Evolutionary conservation across 371 early-diverging fungal species (phyloP).

Genomic region (Mucor sp.): DNA sequence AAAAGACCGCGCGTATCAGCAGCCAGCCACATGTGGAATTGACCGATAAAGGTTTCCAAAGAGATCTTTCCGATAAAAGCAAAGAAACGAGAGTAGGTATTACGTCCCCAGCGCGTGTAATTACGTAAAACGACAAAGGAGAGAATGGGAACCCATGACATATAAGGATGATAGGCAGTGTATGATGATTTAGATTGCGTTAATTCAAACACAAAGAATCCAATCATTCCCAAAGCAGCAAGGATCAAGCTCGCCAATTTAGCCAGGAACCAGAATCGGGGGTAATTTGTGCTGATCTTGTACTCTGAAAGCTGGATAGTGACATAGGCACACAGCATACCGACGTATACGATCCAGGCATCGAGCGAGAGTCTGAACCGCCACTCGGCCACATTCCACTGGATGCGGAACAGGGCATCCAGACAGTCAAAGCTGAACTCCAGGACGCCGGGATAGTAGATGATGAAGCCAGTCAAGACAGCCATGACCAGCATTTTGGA

Average conservation of each 20-base stretch:
- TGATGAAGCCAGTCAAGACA: constrained; percentile 37
- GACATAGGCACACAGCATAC: constrained; percentile 55
- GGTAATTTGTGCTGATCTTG: constrained; percentile 20
- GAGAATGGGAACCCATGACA: constrained; percentile 65
- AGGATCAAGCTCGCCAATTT: constrained; percentile 25
- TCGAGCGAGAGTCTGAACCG: constrained; percentile 66
- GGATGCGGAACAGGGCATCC: constrained; percentile 42
- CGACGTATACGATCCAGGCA: constrained; percentile 63
- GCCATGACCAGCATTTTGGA: constrained; percentile 52
- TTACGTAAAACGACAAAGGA: constrained; percentile 71
- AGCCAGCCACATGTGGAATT: constrained; percentile 81
- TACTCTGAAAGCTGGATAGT: constrained; percentile 48
- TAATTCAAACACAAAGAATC: constrained; percentile 54
- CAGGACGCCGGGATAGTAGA: constrained; percentile 45
- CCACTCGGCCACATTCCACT: constrained; percentile 67
- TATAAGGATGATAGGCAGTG: constrained; percentile 63
- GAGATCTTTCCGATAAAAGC: constrained; percentile 66
- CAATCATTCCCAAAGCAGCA: constrained; percentile 38
- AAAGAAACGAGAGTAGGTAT: constrained; percentile 57
- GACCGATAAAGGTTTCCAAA: constrained; percentile 78
- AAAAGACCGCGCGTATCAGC: constrained; percentile 74
- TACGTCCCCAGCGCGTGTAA: constrained; percentile 48
- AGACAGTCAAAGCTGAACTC: constrained; percentile 42
- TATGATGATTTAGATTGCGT: constrained; percentile 52
- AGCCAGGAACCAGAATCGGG: constrained; percentile 41